Evolutionary conservation across 164 flowering plant species (phyloP), one percentile per base, ranked within the genome.

Genomic region (Amborella trichopoda): DNA sequence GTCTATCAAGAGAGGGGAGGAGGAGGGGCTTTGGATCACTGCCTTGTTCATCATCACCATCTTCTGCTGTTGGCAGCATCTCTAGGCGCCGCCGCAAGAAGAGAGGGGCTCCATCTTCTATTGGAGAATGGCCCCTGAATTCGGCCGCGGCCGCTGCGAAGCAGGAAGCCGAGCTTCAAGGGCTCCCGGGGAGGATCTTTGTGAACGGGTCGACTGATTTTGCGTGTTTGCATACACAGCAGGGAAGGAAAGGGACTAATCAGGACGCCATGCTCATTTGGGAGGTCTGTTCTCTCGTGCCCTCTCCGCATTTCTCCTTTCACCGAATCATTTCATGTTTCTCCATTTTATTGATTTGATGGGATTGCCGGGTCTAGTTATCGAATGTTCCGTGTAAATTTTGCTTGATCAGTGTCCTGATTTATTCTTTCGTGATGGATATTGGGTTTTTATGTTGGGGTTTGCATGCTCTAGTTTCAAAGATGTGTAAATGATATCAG

Each of bases 261-360:
- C 52, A 49, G 37, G 52, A 49, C 18, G 52, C 52, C 28, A 49
- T 49, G 52, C 52, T 49, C 18, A 32, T 49, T 10, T 49, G 52
- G 52, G 52, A 49, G 52, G 52, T 49, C 16, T 5, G 17, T 21
- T 23, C 26, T 6, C 28, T n/a, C 9, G 6, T 10, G 10, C 23
- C 14, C 17, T 33, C 32, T 21, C 23, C 14, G 13, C 33, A 10
- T 28, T 20, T 46, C 37, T 22, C 16, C 17, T 38, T 38, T 38
- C 8, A 22, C 17, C 16, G 37, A 33, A 11, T 33, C 37, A 33
- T 38, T 37, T 37, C 8, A 16, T 19, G 41, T 3, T 38, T 16
- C 21, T 38, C 17, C 9, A 8, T 30, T 30, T 9, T 9, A 30
- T 30, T 30, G 34, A 8, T 9, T 30, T 14, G 1, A 14, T 14